phyloP scores from a whole-genome alignment of 306 rosid genomes.

The Cicer cuneatum region DNA sequence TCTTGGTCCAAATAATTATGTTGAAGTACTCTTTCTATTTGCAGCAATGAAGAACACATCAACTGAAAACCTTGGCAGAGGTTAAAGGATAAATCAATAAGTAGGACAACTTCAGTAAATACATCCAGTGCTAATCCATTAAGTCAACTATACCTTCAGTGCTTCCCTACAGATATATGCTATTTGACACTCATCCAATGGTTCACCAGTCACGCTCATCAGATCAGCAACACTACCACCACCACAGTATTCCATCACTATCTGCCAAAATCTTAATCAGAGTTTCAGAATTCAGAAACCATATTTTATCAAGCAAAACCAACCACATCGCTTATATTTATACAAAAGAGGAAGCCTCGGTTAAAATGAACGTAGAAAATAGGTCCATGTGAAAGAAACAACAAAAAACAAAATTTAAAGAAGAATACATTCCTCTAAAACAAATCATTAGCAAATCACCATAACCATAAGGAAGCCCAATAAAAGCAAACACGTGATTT shows the following conservation, averaged over 20 bases:
- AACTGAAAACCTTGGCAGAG: slow-evolving; percentile 30
- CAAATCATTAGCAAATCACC: slow-evolving; percentile 25
- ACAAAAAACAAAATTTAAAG: slow-evolving; percentile 32
- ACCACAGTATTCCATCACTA: slow-evolving; percentile 99
- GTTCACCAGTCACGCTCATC: slow-evolving; percentile 82
- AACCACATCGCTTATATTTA: slow-evolving; percentile 8
- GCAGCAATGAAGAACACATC: slow-evolving; percentile 25
- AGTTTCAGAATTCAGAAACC: slow-evolving; percentile 54
- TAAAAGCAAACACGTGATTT: neutral
- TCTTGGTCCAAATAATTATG: slow-evolving; percentile 26
- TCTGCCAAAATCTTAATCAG: slow-evolving; percentile 69
- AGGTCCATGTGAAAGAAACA: neutral
- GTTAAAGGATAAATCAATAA: slow-evolving; percentile 31
- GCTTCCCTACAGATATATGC: slow-evolving; percentile 96
- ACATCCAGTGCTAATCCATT: slow-evolving; percentile 23
- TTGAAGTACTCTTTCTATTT: slow-evolving; percentile 22
- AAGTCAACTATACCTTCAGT: slow-evolving; percentile 70
- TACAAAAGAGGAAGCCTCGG: neutral
- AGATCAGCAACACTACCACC: slow-evolving; percentile 99
- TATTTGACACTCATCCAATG: slow-evolving; percentile 94
- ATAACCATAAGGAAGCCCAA: slow-evolving; percentile 25
- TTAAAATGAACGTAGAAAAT: slow-evolving; percentile 1
- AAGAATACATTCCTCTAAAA: neutral
- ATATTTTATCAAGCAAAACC: slow-evolving; percentile 35
- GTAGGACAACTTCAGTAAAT: slow-evolving; percentile 21